Evolutionary conservation across 257 asterid species (phyloP), one percentile per base, ranked within the genome.

Genomic region (Solanum corneliomulleri): DNA sequence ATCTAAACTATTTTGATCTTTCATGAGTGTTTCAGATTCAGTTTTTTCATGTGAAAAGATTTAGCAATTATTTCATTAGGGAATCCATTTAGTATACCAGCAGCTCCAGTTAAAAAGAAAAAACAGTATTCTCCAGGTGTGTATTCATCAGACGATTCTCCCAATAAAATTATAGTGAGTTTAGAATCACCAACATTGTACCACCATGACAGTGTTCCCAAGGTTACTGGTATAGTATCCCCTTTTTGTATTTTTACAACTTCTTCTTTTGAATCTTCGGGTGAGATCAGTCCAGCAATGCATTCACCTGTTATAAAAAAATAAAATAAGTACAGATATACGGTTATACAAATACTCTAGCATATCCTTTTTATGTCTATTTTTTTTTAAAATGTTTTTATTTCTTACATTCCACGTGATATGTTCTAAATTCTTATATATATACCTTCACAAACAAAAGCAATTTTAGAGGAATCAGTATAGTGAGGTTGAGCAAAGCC

Each of bases 401-500:
- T 27, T 27, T 27, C 1, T 27, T 1, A 27, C 1, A 1, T 27
- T 27, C 29, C 29, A 27, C 1, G 29, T 27, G 29, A 31, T 3
- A 31, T 31, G 33, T 31, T 31, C 3, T 31, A 31, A 12, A 27
- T 27, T 27, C 29, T 27, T 27, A 27, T 27, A 27, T 27, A 27
- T 27, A 27, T 27, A 27, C 95, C 95, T 91, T 89, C 89, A 64
- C 62, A 31, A 70, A 91, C 92, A 35, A 89, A 93, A 20, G 89
- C 93, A 12, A 92, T 92, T 90, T 92, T 93, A 86, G 14, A 4
- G 69, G 91, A 23, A 74, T 89, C 89, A 0, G 94, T 20, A 77
- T 88, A 91, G 81, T 93, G 95, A 10, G 95, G 95, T 69, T 87
- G 74, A 76, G 94, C 94, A 15, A 93, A 88, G 84, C 94, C 93